Base-by-base conservation (phyloP, 352 stramenopile genomes). In the Globisporangium uncinulatum region DNA sequence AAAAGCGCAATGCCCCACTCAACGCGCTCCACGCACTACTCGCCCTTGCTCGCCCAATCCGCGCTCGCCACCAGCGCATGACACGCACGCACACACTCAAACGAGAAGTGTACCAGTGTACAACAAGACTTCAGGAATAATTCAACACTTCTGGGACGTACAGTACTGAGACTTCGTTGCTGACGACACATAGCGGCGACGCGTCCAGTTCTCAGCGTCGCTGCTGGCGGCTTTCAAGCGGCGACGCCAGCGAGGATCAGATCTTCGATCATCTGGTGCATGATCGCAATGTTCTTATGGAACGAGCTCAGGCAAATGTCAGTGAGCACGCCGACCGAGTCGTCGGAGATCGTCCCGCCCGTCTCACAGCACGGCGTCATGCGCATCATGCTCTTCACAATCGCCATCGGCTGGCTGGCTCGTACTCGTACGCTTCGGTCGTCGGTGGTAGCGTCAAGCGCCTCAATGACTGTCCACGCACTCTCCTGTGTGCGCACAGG, bases 221-320 rank as follows among this genome's bases (percentile, higher is more conserved):
- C n/a, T n/a, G n/a, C n/a, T n/a, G n/a, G n/a, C n/a, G n/a, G n/a
- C 24, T 29, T 29, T 29, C 24, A 29, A 29, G 24, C 24, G 24
- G 24, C 24, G 24, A 31, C 31, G 48, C 36, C 51, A 3, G 20
- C 32, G 51, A 48, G 51, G 17, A 57, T 36, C 14, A 44, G 32
- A 43, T 51, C 43, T 17, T 51, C 56, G 29, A 62, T 11, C 37
- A 51, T 50, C n/a, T 56, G 56, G 8, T 34, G 56, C 56, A 62
- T 42, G 6, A 13, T 39, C 11, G 47, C 19, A 7, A 56, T n/a
- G 31, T 62, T 62, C 56, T 56, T 17, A 11, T 34, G 37, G 41
- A 51, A 56, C 11, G 29, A 45, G 8, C 47, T 45, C 9, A 62
- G 31, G 1, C 48, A 21, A 1, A 56, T 7, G 45, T 62, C 48